Percentiles rank a stretch among this genome's conserved stretches.
Conservation (phyloP, 2,329 filamentous ascomycete genomes). For the Colletotrichum coccodes region DNA sequence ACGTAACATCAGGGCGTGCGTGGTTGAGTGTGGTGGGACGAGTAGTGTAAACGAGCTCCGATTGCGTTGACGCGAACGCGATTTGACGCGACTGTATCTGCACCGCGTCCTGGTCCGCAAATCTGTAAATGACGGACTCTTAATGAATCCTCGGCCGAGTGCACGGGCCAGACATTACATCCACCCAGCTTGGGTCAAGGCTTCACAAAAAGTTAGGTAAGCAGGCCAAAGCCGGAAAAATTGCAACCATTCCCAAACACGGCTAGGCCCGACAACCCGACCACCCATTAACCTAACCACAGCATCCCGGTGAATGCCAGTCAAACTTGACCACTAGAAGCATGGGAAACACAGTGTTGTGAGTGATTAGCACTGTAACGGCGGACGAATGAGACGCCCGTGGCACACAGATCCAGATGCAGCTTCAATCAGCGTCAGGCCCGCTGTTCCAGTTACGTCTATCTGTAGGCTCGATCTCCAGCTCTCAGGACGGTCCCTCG, state of each 20-base stretch:
- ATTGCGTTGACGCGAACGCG: constrained; percentile 18
- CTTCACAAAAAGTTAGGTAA: not conserved
- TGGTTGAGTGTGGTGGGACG: not conserved
- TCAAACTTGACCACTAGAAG: not conserved
- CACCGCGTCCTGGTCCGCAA: not conserved
- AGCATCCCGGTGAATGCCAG: too few relatives aligned
- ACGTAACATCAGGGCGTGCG: not conserved
- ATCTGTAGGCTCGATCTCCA: not conserved
- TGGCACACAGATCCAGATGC: not conserved
- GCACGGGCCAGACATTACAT: constrained; percentile 9
- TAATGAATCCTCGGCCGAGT: constrained; percentile 8
- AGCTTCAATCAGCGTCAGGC: not conserved
- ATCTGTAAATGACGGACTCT: not conserved
- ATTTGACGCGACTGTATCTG: constrained; percentile 11
- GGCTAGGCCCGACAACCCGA: not conserved
- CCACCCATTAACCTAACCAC: too few relatives aligned
- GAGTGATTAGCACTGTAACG: not conserved
- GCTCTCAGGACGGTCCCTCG: too few relatives aligned
- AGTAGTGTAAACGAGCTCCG: constrained; percentile 5
- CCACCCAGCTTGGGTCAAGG: not conserved
- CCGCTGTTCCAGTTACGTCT: not conserved
- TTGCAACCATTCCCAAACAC: not conserved
- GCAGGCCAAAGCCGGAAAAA: not conserved
- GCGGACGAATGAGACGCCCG: too few relatives aligned
- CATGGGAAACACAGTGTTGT: not conserved